Base-by-base conservation (phyloP, 495 filamentous ascomycete genomes). In the Podospora anserina region DNA sequence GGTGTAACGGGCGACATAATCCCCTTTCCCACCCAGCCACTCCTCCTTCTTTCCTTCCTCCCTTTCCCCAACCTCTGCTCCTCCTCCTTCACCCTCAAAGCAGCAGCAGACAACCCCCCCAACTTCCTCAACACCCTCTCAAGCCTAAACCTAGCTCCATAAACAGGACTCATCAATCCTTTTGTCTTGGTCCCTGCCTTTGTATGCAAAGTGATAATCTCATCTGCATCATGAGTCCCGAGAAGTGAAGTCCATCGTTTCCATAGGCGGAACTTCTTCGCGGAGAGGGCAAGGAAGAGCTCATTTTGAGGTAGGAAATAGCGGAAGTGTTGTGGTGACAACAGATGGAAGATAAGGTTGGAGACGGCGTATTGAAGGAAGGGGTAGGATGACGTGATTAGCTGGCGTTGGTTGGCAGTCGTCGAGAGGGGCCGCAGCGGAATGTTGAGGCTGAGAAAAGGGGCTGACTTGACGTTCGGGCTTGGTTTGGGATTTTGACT, bases 301-400 rank as follows among this genome's bases (percentile, higher is more conserved):
- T 73, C 74, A 6, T 61, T 70, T 66, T 81, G 79, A 7, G 79
- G 79, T 7, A 79, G 69, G 63, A 78, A 77, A 66, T 79, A 80
- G 2, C 78, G 73, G 56, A 78, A 77, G 32, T 66, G 61, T 1
- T 66, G 62, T 6, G 79, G 78, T 18, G 66, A 65, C 32, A 80
- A 74, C 32, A 81, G 57, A 67, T 81, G 79, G 69, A 72, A 77
- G 1, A 80, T 66, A 3, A 81, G 70, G 65, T 79, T 72, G 26
- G 74, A 70, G 9, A 76, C 77, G n/a, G 79, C 75, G 68, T 81
- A 81, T 27, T 70, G 68, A 0, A 81, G 64, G 66, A 81, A 79
- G 28, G 79, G 78, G 68, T 79, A 75, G n/a, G 72, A 72, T 1
- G 74, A 72, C 18, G 72, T 70, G 54, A 78, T 55, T 5, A 76